phyloP scores from a whole-genome alignment of 257 asterid genomes.

The Nicotiana paniculata region DNA sequence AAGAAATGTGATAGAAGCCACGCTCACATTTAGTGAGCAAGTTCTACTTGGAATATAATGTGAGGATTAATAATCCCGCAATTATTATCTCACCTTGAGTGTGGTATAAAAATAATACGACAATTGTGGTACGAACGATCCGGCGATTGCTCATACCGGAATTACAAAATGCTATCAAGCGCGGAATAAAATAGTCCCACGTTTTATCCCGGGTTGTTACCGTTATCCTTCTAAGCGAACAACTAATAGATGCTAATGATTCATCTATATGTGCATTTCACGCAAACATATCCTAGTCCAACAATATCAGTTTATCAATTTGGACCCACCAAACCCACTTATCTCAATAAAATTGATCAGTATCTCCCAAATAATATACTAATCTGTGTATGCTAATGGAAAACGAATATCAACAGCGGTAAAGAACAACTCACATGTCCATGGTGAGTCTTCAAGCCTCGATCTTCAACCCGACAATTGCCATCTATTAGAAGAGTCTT shows the following conservation, averaged over 20 bases:
- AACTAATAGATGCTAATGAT: not conserved
- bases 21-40: not conserved
- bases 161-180: too few species aligned
- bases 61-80: too few species aligned
- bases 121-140: too few species aligned
- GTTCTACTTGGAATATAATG: too few species aligned
- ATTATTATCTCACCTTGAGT: too few species aligned
- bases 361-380: not conserved
- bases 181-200: too few species aligned
- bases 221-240: too few species aligned
- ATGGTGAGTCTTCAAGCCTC: conserved; percentile 86
- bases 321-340: not conserved
- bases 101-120: too few species aligned
- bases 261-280: not conserved
- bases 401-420: not conserved
- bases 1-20: not conserved
- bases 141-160: too few species aligned
- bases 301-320: not conserved
- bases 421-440: conserved; percentile 61
- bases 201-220: too few species aligned
- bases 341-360: not conserved
- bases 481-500: conserved; percentile 78
- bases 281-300: not conserved
- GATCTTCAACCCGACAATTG: conserved; percentile 88
- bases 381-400: not conserved